A percentile compares a stretch with the other conserved stretches of the same genome.
phyloP scores from a whole-genome alignment of 441 rosid genomes.

The Adansonia madagascariensis region DNA sequence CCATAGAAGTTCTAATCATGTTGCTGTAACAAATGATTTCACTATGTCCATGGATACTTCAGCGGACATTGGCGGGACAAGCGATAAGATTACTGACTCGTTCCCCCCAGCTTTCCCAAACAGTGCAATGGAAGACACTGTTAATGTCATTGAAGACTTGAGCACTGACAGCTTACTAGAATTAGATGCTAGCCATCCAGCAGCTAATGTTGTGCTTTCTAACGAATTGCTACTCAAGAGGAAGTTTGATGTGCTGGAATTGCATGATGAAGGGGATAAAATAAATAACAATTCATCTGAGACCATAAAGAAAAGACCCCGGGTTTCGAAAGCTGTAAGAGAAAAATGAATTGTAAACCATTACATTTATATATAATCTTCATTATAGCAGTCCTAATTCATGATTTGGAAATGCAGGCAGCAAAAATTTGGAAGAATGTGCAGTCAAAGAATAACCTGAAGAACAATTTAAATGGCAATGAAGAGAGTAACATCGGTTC shows the following conservation, averaged over 20 bases:
- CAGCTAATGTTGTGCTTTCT: constrained; percentile 22
- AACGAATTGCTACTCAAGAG: constrained; percentile 43
- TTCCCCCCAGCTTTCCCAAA: constrained; percentile 30
- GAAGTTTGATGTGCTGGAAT: constrained; percentile 36
- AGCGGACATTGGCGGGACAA: constrained; percentile 22
- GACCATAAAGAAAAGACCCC: constrained; percentile 42
- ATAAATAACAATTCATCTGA: constrained; percentile 29
- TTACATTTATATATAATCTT: constrained; percentile 21
- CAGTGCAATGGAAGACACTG: constrained; percentile 32
- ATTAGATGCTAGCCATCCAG: constrained; percentile 16
- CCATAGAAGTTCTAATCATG: constrained; percentile 37
- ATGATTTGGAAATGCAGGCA: constrained; percentile 32
- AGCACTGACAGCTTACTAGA: constrained; percentile 9
- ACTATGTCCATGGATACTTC: constrained; percentile 37
- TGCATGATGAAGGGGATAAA: constrained; percentile 18
- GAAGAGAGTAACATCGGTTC: constrained; percentile 45
- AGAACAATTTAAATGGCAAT: constrained; percentile 29
- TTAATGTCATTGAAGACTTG: constrained; percentile 22
- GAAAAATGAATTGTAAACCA: neutral
- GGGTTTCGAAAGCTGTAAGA: constrained; percentile 46
- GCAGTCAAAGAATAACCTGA: constrained; percentile 38
- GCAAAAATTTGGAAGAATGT: constrained; percentile 37
- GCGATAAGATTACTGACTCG: constrained; percentile 27
- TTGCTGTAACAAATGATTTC: constrained; percentile 35
- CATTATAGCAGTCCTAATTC: neutral